Percentiles rank a stretch among this genome's conserved stretches.
phyloP scores from a whole-genome alignment of 2,329 filamentous ascomycete genomes.

The Fusarium domesticum region DNA sequence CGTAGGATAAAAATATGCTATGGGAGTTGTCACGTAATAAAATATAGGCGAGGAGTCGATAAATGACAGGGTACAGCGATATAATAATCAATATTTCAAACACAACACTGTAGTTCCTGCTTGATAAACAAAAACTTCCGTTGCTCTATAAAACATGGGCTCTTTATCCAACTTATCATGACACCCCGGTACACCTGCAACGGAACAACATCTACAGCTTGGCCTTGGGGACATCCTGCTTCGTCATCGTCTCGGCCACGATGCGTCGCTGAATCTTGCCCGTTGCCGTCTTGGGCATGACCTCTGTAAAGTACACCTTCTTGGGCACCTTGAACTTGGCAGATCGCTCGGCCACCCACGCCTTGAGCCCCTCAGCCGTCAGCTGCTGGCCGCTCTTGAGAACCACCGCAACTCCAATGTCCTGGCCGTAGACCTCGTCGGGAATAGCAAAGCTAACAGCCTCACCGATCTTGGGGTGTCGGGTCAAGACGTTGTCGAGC shows the following conservation, averaged over 20 bases:
- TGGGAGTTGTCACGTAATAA: too few species aligned
- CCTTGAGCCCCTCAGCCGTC: conserved; percentile 59
- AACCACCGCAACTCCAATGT: conserved; percentile 74
- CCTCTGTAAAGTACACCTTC: conserved; percentile 76
- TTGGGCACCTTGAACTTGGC: conserved; percentile 86
- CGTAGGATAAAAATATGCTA: too few species aligned
- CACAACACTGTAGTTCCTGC: not conserved
- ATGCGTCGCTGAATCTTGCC: conserved; percentile 84
- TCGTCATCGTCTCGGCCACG: conserved; percentile 82
- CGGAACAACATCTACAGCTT: conserved; percentile 46
- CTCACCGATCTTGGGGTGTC: conserved; percentile 69
- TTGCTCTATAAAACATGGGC: not conserved
- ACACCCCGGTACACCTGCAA: not conserved
- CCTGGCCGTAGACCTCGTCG: conserved; percentile 80
- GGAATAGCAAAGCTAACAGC: conserved; percentile 81
- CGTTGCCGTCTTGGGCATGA: conserved; percentile 90
- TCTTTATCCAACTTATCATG: not conserved
- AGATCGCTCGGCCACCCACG: conserved; percentile 66
- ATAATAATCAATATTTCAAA: not conserved
- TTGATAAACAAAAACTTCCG: not conserved
- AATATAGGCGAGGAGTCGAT: too few species aligned
- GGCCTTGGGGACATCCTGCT: conserved; percentile 56
- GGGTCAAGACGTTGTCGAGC: conserved; percentile 76
- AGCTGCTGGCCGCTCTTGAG: conserved; percentile 62
- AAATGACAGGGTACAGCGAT: too few species aligned